A percentile compares a stretch with the other conserved stretches of the same genome.
These are phyloP conservation scores for Aspergillus udagawae DNA, from an alignment of 2,329 filamentous ascomycete species.

Conservation along the genomic window DNA sequence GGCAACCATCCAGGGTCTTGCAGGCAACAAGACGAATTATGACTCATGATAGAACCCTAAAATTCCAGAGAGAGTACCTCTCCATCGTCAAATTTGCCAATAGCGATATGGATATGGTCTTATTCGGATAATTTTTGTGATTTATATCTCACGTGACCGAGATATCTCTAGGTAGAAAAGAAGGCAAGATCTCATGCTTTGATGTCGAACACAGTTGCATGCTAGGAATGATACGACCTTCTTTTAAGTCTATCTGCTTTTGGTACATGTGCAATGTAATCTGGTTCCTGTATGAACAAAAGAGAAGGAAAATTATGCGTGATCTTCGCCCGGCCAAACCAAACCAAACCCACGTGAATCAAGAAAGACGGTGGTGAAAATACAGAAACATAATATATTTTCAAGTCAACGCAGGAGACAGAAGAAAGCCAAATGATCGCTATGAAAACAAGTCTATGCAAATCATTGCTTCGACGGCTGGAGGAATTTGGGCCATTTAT, in stretches of 20 bases:
- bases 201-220: background rate
- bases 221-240: background rate
- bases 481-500: constrained; percentile 37
- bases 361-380: constrained; percentile 8
- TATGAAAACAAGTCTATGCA: constrained; percentile 20
- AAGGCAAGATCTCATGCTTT: background rate
- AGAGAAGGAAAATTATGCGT: constrained; percentile 2
- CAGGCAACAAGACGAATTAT: background rate
- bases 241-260: constrained; percentile 18
- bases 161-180: too few relatives aligned
- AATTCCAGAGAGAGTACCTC: background rate
- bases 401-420: constrained; percentile 9
- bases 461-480: constrained; percentile 26
- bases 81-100: too few relatives aligned
- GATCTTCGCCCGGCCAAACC: constrained; percentile 6
- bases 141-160: too few relatives aligned
- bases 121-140: too few relatives aligned
- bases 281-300: constrained; percentile 6
- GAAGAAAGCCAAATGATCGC: constrained; percentile 18
- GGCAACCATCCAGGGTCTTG: too few relatives aligned
- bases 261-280: constrained; percentile 17
- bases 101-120: too few relatives aligned
- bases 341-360: constrained; percentile 7
- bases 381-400: constrained; percentile 20
- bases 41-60: background rate